Conservation (phyloP, 345 rosid species). For the Cardamine chenopodiifolia region DNA sequence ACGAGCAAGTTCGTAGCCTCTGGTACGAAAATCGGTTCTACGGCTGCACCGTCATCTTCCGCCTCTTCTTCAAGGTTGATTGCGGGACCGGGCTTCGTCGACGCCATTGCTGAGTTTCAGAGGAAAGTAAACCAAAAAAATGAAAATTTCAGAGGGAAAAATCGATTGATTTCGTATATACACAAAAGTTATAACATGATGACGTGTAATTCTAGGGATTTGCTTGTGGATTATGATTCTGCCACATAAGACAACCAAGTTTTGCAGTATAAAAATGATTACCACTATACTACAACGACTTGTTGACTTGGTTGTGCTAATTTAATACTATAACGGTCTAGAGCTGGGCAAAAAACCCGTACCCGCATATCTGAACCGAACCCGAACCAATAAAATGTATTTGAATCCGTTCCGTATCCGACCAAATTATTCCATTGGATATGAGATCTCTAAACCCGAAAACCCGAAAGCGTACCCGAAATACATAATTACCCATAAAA, state of each 20-base stretch:
- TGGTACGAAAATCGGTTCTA: neutral
- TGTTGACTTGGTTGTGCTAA: neutral
- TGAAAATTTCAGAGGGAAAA: constrained; percentile 32
- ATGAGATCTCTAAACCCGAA: no score
- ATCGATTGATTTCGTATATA: constrained; percentile 21
- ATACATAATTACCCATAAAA: no score
- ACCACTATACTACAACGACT: constrained; percentile 95
- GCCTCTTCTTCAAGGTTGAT: constrained; percentile 30
- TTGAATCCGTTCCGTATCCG: no score
- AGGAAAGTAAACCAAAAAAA: neutral
- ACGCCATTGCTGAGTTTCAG: constrained; percentile 42
- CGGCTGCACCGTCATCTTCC: constrained; percentile 15
- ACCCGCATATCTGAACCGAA: no score
- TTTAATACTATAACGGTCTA: no score
- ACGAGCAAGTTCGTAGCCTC: constrained; percentile 20
- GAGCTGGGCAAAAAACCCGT: no score
- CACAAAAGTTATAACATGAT: constrained; percentile 22
- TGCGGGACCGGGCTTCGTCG: constrained; percentile 36
- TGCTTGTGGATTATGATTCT: constrained; percentile 15
- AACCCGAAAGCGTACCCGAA: no score
- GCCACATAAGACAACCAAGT: constrained; percentile 1
- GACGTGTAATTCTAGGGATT: constrained; percentile 23
- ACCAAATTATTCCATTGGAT: no score
- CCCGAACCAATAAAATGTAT: no score
- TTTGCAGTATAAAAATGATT: neutral